These are phyloP conservation scores for Echites panduratus DNA, from an alignment of 257 asterid species.

Conservation along the genomic window DNA sequence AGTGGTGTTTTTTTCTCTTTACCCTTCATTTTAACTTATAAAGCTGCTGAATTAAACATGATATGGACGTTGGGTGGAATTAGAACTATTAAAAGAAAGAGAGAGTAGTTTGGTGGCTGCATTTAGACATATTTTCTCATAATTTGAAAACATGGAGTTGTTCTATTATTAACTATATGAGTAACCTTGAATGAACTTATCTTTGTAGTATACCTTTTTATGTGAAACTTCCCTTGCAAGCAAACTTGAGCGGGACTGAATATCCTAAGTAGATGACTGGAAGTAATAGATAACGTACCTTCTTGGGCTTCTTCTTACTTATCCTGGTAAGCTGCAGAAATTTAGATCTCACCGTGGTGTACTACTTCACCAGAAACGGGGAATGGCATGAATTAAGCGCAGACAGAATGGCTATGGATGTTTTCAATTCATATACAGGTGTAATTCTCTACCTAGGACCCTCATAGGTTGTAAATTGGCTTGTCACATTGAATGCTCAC, in stretches of 20 bases:
- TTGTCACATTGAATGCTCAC: not conserved
- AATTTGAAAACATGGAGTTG: not conserved
- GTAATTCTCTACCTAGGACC: not conserved
- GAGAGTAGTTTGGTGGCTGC: not conserved
- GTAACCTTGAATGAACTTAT: not conserved
- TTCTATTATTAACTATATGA: too few species aligned
- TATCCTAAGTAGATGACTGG: not conserved
- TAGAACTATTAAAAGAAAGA: not conserved
- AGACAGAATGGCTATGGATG: not conserved
- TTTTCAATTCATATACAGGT: too few species aligned
- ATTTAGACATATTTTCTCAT: not conserved
- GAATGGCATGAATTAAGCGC: not conserved
- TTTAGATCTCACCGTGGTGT: not conserved
- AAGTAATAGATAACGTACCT: not conserved
- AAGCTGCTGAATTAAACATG: not conserved
- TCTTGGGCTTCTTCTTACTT: not conserved
- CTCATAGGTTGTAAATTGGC: not conserved
- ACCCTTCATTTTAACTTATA: not conserved
- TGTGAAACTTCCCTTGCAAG: not conserved
- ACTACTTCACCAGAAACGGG: not conserved
- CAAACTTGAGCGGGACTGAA: not conserved
- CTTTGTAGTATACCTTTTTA: not conserved
- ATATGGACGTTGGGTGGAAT: not conserved
- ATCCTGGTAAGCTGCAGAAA: not conserved
- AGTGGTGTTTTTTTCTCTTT: not conserved